Conservation (phyloP, 2,329 filamentous ascomycete species). For the Pezicula rhizophila region DNA sequence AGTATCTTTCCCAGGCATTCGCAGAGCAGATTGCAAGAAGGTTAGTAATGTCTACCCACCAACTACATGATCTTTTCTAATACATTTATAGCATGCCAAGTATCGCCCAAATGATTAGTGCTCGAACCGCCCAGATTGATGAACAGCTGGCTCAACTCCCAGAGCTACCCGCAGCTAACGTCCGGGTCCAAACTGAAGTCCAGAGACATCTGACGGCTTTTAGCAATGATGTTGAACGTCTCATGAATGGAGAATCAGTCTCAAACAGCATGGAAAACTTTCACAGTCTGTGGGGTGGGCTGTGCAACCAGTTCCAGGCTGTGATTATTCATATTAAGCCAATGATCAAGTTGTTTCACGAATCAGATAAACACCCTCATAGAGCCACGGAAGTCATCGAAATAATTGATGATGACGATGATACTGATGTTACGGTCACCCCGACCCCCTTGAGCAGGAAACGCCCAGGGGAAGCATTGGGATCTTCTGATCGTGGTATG, state of each 20-base stretch:
- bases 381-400: conserved; percentile 1
- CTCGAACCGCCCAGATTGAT: conserved; percentile 44
- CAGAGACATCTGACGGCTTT: conserved; percentile 54
- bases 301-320: conserved; percentile 29
- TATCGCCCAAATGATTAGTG: conserved; percentile 28
- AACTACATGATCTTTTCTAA: conserved; percentile 4
- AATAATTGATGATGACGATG: conserved; percentile 5
- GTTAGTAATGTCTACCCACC: conserved; percentile 9
- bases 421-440: not conserved
- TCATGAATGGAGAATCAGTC: conserved; percentile 42
- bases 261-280: conserved; percentile 32
- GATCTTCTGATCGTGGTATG: not conserved
- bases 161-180: conserved; percentile 57
- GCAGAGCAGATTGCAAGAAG: conserved; percentile 36
- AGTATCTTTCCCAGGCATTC: conserved; percentile 40
- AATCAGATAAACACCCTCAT: not conserved
- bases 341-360: conserved; percentile 1
- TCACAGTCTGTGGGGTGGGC: conserved; percentile 30
- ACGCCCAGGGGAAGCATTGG: not conserved
- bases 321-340: conserved; percentile 28
- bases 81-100: conserved; percentile 29
- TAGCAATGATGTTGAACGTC: conserved; percentile 42
- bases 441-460: not conserved
- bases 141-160: conserved; percentile 53
- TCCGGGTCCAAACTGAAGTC: conserved; percentile 50